Evolutionary conservation across 2,329 filamentous ascomycete species (phyloP).

Genomic region (Penicillium sp.): DNA sequence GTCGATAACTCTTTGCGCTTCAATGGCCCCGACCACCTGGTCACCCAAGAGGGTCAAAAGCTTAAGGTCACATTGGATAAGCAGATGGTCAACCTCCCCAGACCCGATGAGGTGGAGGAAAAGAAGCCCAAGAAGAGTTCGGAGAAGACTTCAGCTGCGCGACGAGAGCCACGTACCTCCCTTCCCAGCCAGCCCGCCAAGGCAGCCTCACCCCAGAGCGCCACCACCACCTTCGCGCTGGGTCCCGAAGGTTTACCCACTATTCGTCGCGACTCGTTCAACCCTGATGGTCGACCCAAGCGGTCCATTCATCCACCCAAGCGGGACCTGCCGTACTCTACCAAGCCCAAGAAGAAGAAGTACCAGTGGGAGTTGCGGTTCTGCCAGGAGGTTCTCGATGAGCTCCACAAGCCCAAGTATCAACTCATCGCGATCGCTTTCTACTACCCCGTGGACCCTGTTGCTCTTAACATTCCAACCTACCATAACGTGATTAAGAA

Average conservation of each 20-base stretch:
- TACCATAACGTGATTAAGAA: slow-evolving; percentile 95
- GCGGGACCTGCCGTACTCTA: slow-evolving; percentile 86
- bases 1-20: slow-evolving; percentile 76
- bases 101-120: slow-evolving; percentile 59
- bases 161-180: slow-evolving; percentile 50
- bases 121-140: slow-evolving; percentile 56
- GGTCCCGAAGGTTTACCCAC: slow-evolving; percentile 75
- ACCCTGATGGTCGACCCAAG: slow-evolving; percentile 79
- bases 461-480: slow-evolving; percentile 87
- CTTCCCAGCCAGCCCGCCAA: slow-evolving; percentile 41
- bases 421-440: slow-evolving; percentile 70
- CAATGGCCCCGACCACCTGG: slow-evolving; percentile 75
- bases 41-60: slow-evolving; percentile 67
- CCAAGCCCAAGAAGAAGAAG: slow-evolving; percentile 88
- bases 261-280: slow-evolving; percentile 81
- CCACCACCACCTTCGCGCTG: slow-evolving; percentile 67
- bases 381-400: slow-evolving; percentile 76
- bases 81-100: slow-evolving; percentile 61
- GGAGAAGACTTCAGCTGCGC: slow-evolving; percentile 45
- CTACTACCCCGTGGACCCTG: slow-evolving; percentile 82
- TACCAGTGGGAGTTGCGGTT: slow-evolving; percentile 86
- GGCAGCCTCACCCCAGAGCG: slow-evolving; percentile 27
- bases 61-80: slow-evolving; percentile 61
- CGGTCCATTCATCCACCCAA: slow-evolving; percentile 91
- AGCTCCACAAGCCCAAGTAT: slow-evolving; percentile 75